phyloP scores from a whole-genome alignment of 345 rosid genomes.

The Pistacia vera region DNA sequence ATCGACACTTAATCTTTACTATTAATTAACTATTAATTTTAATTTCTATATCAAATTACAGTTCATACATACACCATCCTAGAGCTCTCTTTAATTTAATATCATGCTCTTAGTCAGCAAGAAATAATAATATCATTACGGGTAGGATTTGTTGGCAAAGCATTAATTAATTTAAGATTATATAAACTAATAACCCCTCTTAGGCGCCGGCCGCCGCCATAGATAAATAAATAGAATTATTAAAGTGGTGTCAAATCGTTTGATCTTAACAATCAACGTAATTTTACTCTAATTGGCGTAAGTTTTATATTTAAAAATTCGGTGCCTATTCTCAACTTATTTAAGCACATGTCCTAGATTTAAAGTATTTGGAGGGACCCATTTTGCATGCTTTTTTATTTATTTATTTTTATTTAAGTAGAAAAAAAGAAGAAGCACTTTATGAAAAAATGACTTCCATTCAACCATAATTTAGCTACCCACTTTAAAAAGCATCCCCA shows the following conservation, averaged over 20 bases:
- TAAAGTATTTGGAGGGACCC: slow-evolving; percentile 22
- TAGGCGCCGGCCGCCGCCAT: slow-evolving; percentile 13
- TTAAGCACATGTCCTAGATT: slow-evolving; percentile 13
- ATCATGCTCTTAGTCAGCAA: too few relatives aligned
- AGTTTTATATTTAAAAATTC: not conserved
- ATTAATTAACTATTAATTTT: too few relatives aligned
- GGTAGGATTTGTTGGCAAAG: not conserved
- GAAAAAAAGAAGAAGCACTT: slow-evolving; percentile 27
- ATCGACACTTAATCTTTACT: too few relatives aligned
- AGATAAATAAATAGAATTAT: not conserved
- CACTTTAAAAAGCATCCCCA: slow-evolving; percentile 20
- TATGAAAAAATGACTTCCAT: slow-evolving; percentile 19
- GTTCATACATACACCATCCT: too few relatives aligned
- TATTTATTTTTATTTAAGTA: not conserved
- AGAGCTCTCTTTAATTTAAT: too few relatives aligned
- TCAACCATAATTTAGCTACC: slow-evolving; percentile 24
- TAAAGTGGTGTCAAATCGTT: slow-evolving; percentile 31
- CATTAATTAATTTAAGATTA: not conserved
- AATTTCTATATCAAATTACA: too few relatives aligned
- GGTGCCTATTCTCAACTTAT: slow-evolving; percentile 30
- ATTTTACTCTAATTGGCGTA: slow-evolving; percentile 18
- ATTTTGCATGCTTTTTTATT: not conserved
- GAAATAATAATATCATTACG: not conserved
- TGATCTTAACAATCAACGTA: slow-evolving; percentile 18
- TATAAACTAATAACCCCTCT: not conserved